Evolutionary conservation across 139 green algal genomes (phyloP), one percentile per base, ranked within the genome.

Genomic region (Trebouxia sp.): DNA sequence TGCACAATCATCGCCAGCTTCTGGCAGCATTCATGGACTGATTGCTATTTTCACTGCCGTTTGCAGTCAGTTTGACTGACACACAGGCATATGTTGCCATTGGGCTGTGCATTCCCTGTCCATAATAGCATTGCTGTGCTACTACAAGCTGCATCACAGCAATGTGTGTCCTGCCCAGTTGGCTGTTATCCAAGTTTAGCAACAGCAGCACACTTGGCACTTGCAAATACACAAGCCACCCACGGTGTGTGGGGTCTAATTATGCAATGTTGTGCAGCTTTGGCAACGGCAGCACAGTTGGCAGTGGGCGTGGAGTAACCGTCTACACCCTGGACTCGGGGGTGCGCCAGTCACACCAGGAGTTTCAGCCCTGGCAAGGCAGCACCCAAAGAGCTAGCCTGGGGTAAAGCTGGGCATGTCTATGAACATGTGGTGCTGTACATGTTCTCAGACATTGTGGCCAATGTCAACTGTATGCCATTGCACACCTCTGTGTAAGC

Each of bases 241-340:
- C 24, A 22, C 35, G 38, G 65, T 35, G 26, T 30, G 12, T 74
- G 11, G 24, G 32, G 26, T 58, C 67, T 38, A 48, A 2, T 48
- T 32, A 53, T 47, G 35, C 37, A 3, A 51, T 26, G 2, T 43
- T 10, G 3, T 65, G 24, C 74, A 80, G 85, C n/a, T 79, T 66
- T 70, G 84, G 66, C 4, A 72, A 17, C 1, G 48, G 6, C 9
- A 41, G 20, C 8, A 38, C 50, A 15, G 39, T 53, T 6, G 85
- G 82, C 32, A 83, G 70, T 32, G 82, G 82, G 7, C 38, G 47
- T 6, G 76, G 76, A 9, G 84, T 86, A 35, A 87, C 80, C 28
- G 84, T 91, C 50, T 91, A 91, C 42, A 66, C 75, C 6, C 12
- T 91, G 22, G 87, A 91, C 66, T 85, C 74, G 5, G 87, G 87